Evolutionary conservation across 352 stramenopile species (phyloP).

Genomic region (Phytopythium montanum): DNA sequence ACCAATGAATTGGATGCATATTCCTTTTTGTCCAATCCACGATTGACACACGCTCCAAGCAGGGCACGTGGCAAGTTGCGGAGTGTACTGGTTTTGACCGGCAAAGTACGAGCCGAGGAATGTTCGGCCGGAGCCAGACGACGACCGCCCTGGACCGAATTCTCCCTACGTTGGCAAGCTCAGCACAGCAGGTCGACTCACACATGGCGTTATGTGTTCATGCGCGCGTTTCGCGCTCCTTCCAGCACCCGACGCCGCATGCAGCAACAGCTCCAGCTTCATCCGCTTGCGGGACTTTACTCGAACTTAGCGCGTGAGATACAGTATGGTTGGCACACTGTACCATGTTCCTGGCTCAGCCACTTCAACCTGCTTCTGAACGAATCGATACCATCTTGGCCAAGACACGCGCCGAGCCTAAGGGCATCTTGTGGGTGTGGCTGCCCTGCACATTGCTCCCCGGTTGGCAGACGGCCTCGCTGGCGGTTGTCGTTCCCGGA

Average conservation of each 20-base stretch:
- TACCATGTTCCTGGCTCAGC: background rate
- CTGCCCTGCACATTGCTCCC: too few species aligned
- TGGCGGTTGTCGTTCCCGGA: background rate
- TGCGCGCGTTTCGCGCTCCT: too few species aligned
- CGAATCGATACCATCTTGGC: too few species aligned
- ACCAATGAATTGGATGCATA: background rate
- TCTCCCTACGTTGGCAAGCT: background rate
- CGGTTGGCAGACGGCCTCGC: too few species aligned
- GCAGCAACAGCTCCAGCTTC: too few species aligned
- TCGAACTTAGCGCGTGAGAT: background rate
- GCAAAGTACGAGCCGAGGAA: background rate
- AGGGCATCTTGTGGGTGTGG: too few species aligned
- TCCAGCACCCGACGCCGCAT: too few species aligned
- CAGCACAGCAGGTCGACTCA: background rate
- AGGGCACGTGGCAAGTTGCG: background rate
- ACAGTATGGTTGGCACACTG: background rate
- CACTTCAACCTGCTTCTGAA: background rate
- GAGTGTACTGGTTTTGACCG: background rate
- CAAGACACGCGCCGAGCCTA: too few species aligned
- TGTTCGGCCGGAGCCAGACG: background rate
- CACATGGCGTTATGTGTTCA: too few species aligned
- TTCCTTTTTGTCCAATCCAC: constrained; percentile 22
- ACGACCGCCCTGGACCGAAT: background rate
- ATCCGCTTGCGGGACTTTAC: background rate
- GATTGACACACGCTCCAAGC: constrained; percentile 23